These are phyloP conservation scores for Venturia pyrina DNA, from an alignment of 2,329 filamentous ascomycete genomes.

Conservation along the genomic window DNA sequence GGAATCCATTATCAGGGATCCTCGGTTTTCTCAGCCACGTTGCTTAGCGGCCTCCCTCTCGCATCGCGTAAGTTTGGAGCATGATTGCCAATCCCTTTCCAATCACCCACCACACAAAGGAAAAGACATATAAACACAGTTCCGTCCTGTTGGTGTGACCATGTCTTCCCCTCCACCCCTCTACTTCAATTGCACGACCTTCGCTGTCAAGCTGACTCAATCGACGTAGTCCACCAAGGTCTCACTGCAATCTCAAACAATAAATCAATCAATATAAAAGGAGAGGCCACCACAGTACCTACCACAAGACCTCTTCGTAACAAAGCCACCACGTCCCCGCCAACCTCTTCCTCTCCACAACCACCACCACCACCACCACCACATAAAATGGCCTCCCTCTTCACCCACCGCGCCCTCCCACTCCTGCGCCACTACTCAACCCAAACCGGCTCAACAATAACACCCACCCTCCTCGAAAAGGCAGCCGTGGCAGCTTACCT, in stretches of 20 bases:
- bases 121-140: no score
- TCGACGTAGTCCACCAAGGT: neutral
- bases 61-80: neutral
- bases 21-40: neutral
- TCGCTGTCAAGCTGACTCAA: neutral
- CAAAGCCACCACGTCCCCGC: neutral
- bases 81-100: neutral
- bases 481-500: slow-evolving; percentile 27
- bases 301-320: neutral
- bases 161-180: neutral
- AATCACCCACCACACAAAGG: neutral
- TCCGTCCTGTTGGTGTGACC: neutral
- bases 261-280: neutral
- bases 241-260: neutral
- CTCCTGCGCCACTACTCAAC: neutral
- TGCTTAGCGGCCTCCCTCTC: neutral
- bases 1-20: neutral
- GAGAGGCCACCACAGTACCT: neutral
- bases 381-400: neutral
- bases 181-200: neutral
- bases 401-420: neutral
- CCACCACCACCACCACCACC: neutral
- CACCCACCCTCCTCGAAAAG: neutral
- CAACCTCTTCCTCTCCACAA: neutral
- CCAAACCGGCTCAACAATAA: neutral